These are phyloP conservation scores for Corynespora cassiicola DNA, from an alignment of 2,329 filamentous ascomycete genomes.

Conservation along the genomic window DNA sequence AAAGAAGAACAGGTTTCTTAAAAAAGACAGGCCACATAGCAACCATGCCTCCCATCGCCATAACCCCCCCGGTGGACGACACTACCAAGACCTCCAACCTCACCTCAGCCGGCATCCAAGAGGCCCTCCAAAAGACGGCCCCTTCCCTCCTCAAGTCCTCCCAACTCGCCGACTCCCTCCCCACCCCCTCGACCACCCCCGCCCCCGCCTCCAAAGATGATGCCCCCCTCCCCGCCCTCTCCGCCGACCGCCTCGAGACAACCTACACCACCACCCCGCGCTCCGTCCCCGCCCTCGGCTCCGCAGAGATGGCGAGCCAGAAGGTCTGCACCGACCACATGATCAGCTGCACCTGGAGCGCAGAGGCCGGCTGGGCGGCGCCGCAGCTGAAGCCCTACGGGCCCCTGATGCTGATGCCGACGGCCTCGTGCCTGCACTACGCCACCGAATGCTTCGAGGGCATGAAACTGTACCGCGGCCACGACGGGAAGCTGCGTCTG, in stretches of 20 bases:
- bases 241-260: conserved; percentile 52
- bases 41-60: conserved; percentile 39
- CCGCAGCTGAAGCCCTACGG: conserved; percentile 80
- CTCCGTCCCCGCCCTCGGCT: conserved; percentile 49
- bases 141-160: conserved; percentile 35
- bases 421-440: conserved; percentile 83
- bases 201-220: too few species aligned
- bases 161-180: conserved; percentile 27
- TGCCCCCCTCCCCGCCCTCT: conserved; percentile 45
- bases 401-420: conserved; percentile 78
- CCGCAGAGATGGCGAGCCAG: conserved; percentile 47
- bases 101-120: conserved; percentile 39
- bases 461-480: conserved; percentile 73
- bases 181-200: too few species aligned
- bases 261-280: conserved; percentile 50
- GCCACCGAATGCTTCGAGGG: conserved; percentile 93
- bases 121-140: conserved; percentile 36
- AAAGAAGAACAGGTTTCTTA: neutral
- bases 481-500: conserved; percentile 74
- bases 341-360: conserved; percentile 75
- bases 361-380: conserved; percentile 70
- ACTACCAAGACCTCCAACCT: conserved; percentile 36
- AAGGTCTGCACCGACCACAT: conserved; percentile 81
- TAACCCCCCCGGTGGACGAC: conserved; percentile 35
- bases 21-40: neutral